phyloP scores from a whole-genome alignment of 2,329 filamentous ascomycete genomes.

The Apiospora sp. region DNA sequence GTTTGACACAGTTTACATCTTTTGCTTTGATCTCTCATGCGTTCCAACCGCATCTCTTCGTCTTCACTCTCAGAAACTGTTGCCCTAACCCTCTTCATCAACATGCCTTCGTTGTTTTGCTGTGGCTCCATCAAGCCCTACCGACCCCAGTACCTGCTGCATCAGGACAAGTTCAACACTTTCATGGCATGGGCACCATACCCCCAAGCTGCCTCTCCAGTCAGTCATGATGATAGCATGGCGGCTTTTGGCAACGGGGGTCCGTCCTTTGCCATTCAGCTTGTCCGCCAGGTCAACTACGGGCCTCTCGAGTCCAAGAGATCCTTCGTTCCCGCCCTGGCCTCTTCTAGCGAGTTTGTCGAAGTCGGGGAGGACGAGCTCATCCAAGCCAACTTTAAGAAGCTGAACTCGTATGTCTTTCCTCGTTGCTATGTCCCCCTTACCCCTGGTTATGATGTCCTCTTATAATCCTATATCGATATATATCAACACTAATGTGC shows the following conservation, averaged over 20 bases:
- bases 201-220: conserved; percentile 32
- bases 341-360: conserved; percentile 38
- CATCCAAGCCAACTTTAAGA: conserved; percentile 52
- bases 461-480: not conserved
- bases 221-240: not conserved
- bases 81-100: not conserved
- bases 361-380: conserved; percentile 48
- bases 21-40: not conserved
- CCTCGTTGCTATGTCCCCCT: not conserved
- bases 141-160: conserved; percentile 21
- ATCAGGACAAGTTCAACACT: conserved; percentile 31
- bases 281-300: conserved; percentile 54
- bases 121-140: conserved; percentile 19
- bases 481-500: not conserved
- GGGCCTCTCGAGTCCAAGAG: conserved; percentile 52
- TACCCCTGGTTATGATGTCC: not conserved
- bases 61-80: not conserved
- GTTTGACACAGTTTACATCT: not conserved
- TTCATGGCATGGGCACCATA: conserved; percentile 42
- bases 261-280: conserved; percentile 45
- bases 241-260: conserved; percentile 24
- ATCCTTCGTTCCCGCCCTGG: conserved; percentile 38
- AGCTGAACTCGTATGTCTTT: conserved; percentile 50
- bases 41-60: not conserved
- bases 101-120: conserved; percentile 26